A percentile compares a stretch with the other conserved stretches of the same genome.
Conservation (phyloP, 352 stramenopile species). For the Blastocystis sp. region DNA sequence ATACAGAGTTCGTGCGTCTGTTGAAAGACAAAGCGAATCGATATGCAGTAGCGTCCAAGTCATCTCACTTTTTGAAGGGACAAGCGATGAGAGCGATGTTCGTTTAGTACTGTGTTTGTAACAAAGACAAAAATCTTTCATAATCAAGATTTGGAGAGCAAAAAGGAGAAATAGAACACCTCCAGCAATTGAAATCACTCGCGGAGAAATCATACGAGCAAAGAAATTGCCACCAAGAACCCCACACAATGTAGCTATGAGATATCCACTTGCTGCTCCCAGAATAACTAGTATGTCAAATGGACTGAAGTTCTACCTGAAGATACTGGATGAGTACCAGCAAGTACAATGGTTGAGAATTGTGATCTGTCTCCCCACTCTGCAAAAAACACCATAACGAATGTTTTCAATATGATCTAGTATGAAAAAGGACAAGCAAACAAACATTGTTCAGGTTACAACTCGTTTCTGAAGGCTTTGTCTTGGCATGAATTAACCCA, state of each 20-base stretch:
- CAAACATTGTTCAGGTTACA: not conserved
- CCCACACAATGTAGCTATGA: constrained; percentile 78
- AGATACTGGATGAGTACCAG: constrained; percentile 41
- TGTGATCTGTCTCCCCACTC: constrained; percentile 79
- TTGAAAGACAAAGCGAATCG: not conserved
- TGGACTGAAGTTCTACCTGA: constrained; percentile 68
- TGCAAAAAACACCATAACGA: constrained; percentile 79
- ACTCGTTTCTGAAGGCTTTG: not conserved
- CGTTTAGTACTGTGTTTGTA: constrained; percentile 15
- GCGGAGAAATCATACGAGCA: constrained; percentile 76
- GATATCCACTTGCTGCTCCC: constrained; percentile 76
- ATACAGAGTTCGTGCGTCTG: constrained; percentile 15
- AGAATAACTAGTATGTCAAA: constrained; percentile 72
- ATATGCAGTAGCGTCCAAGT: not conserved
- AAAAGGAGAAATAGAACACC: constrained; percentile 78
- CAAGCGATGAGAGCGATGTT: not conserved
- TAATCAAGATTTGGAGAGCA: constrained; percentile 69
- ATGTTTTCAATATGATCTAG: constrained; percentile 75
- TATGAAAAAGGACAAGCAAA: not conserved
- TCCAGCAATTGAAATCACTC: constrained; percentile 75
- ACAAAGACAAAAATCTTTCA: constrained; percentile 41
- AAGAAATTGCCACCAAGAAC: constrained; percentile 80
- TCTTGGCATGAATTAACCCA: not conserved
- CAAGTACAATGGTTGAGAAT: constrained; percentile 23
- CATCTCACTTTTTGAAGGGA: not conserved